Base-by-base conservation (phyloP, 805 yeast species). In the Ogataea thermomethanolica region DNA sequence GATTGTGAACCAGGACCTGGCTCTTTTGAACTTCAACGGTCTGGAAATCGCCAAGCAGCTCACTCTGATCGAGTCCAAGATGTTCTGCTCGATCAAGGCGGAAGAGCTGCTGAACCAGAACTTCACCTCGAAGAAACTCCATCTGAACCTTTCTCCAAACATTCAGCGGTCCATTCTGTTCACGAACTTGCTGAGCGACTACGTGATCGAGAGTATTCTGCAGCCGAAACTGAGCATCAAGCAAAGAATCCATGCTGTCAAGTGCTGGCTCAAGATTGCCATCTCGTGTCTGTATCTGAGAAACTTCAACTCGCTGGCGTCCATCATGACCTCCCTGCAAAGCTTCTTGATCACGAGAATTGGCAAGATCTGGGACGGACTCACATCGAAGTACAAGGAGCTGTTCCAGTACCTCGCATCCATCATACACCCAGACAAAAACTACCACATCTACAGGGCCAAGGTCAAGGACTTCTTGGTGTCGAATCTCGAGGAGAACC, bases 261-360 rank as follows among this genome's bases (percentile, higher is more conserved):
- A 79, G 50, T 71, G 77, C 10, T 85, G 95, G 95, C 62, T 85
- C 43, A 82, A 82, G 53, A 71, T 84, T 25, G 85, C 88, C 0
- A 68, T 82, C 38, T 81, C 89, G 1, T 80, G 89, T 49, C 68
- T 81, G 29, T 82, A 84, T 52, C 69, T 84, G 58, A 68, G 89
- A 44, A 85, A 85, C 56, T 84, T 79, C 65, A 85, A 85, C 55
- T 80, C 93, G 0, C 65, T 85, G 46, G 90, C 91, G 2, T 82
- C 91, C 1, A 81, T 85, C 33, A 77, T 85, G 66, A 83, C 89
- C 1, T 73, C 89, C 1, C 65, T 85, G 46, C 95, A 85, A 56
- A 80, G 83, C 37, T 85, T 81, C 56, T 70, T 81, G 29, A 65
- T 85, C 29, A 78, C 87, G 0, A 69, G 93, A 57, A 59, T 84